Evolutionary conservation across 305 asterid genomes (phyloP), one percentile per base, ranked within the genome.

Genomic region (Ilex paraguariensis): DNA sequence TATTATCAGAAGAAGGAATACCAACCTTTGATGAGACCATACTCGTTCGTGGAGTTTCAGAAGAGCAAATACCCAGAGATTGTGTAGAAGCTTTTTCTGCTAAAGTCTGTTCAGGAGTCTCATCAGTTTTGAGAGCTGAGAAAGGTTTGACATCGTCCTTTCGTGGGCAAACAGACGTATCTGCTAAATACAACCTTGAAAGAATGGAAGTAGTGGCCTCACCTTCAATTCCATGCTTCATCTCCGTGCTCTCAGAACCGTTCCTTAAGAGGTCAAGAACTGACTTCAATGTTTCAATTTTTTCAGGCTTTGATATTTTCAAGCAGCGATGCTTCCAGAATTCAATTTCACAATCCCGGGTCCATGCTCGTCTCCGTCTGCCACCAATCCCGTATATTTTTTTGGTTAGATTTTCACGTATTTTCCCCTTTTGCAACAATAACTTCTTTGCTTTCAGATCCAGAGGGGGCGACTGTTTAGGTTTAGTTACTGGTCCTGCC

Each of bases 261-360:
- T 79, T 84, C 70, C 79, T 85, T 48, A 93, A 82, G 71, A 86
- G 81, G 66, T 83, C 82, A 64, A 93, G 97, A 83, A 93, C 99
- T 9, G 92, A 87, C 68, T 82, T 81, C 72, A 93, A 69, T 16
- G 97, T 79, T 81, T 90, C 84, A 79, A 90, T 66, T 71, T 90
- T 93, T 75, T 93, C 96, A 62, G 97, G 89, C 70, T 78, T 86
- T 58, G 90, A 64, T 66, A 77, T 55, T 61, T 90, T 77, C 61
- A 69, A 64, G 80, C 99, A 93, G 49, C 99, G 95, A 72, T 90
- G 87, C 79, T 84, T 93, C 99, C 99, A 93, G 70, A 93, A 93
- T 74, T 93, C 99, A 64, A 93, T 85, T 77, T 87, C 99, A 77
- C 96, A 87, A 76, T 93, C 97, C 56, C 99, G 82, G 79, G 87